Percentiles rank a stretch among this genome's conserved stretches.
Evolutionary conservation across 1,284 basidiomycete species (phyloP).

Genomic region (Puccinia horiana): DNA sequence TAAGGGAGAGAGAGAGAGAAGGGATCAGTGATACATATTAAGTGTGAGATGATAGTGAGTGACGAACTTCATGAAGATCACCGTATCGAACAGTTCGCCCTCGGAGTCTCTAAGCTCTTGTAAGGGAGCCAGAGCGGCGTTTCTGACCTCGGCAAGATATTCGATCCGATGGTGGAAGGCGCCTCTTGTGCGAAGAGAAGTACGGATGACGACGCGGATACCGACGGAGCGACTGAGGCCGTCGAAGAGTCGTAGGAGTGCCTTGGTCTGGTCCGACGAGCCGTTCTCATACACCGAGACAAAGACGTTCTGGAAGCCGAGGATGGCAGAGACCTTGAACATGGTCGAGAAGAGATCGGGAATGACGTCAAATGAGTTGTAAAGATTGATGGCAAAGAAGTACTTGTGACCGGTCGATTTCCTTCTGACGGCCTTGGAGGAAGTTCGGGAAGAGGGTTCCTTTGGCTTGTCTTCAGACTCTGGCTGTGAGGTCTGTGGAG

Average conservation of each 20-base stretch:
- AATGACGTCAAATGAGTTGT: constrained; percentile 81
- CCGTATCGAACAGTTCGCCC: constrained; percentile 86
- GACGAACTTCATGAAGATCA: constrained; percentile 80
- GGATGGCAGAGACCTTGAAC: constrained; percentile 80
- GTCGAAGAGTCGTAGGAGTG: constrained; percentile 85
- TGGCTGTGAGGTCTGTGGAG: constrained; percentile 54
- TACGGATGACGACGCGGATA: constrained; percentile 83
- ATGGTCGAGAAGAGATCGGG: constrained; percentile 94
- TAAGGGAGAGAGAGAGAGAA: constrained; percentile 36
- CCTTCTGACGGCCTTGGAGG: constrained; percentile 46
- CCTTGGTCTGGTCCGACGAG: constrained; percentile 92
- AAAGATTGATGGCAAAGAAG: constrained; percentile 95
- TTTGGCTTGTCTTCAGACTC: constrained; percentile 58
- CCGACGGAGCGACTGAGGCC: constrained; percentile 83
- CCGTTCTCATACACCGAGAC: constrained; percentile 98
- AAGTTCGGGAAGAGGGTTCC: constrained; percentile 1
- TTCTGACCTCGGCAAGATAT: constrained; percentile 93
- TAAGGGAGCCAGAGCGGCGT: constrained; percentile 86
- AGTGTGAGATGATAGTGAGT: not conserved
- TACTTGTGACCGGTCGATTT: constrained; percentile 74
- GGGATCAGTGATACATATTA: not conserved
- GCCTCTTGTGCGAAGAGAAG: constrained; percentile 82
- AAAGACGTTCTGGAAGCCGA: constrained; percentile 93
- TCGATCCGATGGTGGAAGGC: constrained; percentile 98
- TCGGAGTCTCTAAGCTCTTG: constrained; percentile 85